phyloP scores from a whole-genome alignment of 1,284 basidiomycete genomes.

The Porogramme epimiltina region DNA sequence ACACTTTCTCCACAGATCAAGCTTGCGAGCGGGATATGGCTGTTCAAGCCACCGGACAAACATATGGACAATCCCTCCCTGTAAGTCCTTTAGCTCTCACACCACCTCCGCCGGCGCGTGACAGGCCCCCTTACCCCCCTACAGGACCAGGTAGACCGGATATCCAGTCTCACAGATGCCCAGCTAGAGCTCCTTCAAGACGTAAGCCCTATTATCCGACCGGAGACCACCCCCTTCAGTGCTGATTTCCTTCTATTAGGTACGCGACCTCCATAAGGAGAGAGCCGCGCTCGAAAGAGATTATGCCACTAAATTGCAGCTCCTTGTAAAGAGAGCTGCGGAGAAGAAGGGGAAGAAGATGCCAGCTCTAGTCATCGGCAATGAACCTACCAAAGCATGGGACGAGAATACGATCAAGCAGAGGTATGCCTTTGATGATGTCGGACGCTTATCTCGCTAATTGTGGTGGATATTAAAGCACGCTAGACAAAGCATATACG shows the following conservation, averaged over 20 bases:
- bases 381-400: conserved; percentile 66
- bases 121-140: too few species aligned
- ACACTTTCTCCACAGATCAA: too few species aligned
- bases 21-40: conserved; percentile 3
- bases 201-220: conserved; percentile 47
- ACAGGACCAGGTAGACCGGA: conserved; percentile 43
- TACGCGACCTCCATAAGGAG: conserved; percentile 71
- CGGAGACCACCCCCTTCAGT: not conserved
- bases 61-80: conserved; percentile 32
- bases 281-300: conserved; percentile 71
- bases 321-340: conserved; percentile 61
- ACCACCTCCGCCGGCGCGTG: conserved; percentile 1
- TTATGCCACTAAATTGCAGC: conserved; percentile 70
- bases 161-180: conserved; percentile 51
- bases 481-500: conserved; percentile 66
- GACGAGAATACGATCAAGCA: conserved; percentile 52
- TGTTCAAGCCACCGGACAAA: conserved; percentile 19
- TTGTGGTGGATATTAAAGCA: conserved; percentile 42
- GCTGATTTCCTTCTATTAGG: conserved; percentile 37
- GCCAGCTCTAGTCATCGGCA: conserved; percentile 58
- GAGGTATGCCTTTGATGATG: conserved; percentile 43
- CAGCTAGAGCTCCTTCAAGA: conserved; percentile 66
- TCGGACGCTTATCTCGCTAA: too few species aligned
- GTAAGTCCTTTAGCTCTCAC: conserved; percentile 17
- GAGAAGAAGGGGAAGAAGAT: conserved; percentile 71